Evolutionary conservation across 805 yeast species (phyloP).

Genomic region (Hanseniaspora pseudoguilliermondii): DNA sequence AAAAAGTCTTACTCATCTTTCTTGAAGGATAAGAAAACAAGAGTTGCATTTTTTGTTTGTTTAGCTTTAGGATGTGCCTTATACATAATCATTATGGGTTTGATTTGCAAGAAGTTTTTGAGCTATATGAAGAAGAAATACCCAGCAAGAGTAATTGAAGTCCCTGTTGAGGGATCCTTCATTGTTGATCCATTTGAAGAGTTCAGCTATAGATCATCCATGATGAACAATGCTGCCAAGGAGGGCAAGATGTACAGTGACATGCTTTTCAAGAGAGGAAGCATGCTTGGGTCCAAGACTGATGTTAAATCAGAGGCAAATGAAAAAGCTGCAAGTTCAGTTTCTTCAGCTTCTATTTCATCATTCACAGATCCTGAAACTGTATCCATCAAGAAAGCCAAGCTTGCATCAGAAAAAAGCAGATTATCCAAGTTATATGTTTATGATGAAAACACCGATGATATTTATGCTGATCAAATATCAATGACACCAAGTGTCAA

Average conservation of each 20-base stretch:
- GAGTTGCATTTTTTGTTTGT: conserved; percentile 74
- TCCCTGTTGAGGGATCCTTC: conserved; percentile 12
- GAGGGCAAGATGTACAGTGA: conserved; percentile 9
- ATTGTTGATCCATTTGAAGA: conserved; percentile 13
- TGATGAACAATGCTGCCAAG: conserved; percentile 8
- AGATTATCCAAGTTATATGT: conserved; percentile 6
- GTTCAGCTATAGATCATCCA: conserved; percentile 11
- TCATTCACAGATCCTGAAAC: conserved; percentile 3
- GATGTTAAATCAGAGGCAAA: not conserved
- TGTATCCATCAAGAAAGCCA: conserved; percentile 3
- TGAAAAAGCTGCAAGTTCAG: not conserved
- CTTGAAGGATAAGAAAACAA: conserved; percentile 25
- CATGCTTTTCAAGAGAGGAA: conserved; percentile 11
- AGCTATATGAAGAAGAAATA: conserved; percentile 23
- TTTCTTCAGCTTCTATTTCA: not conserved
- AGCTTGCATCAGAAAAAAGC: not conserved
- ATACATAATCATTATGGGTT: conserved; percentile 48
- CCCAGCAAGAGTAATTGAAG: conserved; percentile 17
- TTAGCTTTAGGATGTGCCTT: conserved; percentile 63
- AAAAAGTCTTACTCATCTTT: conserved; percentile 21
- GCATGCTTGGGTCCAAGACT: not conserved
- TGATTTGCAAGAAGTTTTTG: conserved; percentile 41
- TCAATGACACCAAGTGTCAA: conserved; percentile 22
- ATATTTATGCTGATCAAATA: conserved; percentile 16
- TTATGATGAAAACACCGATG: conserved; percentile 17